Conservation (phyloP, 2,329 filamentous ascomycete species). For the Furcasterigmium sp. region DNA sequence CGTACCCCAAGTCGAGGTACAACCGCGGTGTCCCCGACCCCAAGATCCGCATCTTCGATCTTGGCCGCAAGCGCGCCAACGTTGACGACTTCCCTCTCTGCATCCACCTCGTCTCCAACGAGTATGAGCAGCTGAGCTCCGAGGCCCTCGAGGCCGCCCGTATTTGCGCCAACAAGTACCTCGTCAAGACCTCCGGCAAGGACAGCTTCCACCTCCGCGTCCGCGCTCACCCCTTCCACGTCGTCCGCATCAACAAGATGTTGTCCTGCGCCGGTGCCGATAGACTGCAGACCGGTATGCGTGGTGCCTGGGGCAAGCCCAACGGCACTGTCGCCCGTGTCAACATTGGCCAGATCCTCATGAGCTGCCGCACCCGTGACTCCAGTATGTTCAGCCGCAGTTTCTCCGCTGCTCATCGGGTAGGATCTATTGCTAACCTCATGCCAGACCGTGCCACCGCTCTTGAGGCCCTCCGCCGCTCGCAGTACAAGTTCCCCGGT, state of each 20-base stretch:
- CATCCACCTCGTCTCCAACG: constrained; percentile 99
- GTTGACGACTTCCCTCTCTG: constrained; percentile 99
- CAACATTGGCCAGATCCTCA: constrained; percentile 99
- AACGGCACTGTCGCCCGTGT: constrained; percentile 98
- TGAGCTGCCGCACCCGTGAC: constrained; percentile 96
- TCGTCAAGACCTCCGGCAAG: constrained; percentile 68
- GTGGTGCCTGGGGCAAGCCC: constrained; percentile 99
- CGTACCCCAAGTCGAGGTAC: constrained; percentile 99
- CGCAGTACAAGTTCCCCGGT: constrained; percentile 99
- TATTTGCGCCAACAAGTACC: constrained; percentile 99
- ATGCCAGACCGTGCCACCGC: constrained; percentile 74
- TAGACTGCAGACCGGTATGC: constrained; percentile 99
- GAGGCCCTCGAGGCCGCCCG: constrained; percentile 99
- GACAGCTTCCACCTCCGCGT: constrained; percentile 70
- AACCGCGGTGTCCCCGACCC: constrained; percentile 95
- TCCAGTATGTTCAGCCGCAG: constrained; percentile 69
- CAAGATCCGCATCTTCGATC: constrained; percentile 96
- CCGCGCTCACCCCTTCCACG: constrained; percentile 97
- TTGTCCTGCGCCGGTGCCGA: constrained; percentile 99
- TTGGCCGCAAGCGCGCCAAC: constrained; percentile 95
- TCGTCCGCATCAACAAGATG: constrained; percentile 99
- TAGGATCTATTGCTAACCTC: background rate
- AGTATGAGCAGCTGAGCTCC: constrained; percentile 99
- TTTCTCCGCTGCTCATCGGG: background rate
- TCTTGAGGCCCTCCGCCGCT: constrained; percentile 97